Base-by-base conservation (phyloP, 2,329 filamentous ascomycete species). In the Zasmidium angulare region DNA sequence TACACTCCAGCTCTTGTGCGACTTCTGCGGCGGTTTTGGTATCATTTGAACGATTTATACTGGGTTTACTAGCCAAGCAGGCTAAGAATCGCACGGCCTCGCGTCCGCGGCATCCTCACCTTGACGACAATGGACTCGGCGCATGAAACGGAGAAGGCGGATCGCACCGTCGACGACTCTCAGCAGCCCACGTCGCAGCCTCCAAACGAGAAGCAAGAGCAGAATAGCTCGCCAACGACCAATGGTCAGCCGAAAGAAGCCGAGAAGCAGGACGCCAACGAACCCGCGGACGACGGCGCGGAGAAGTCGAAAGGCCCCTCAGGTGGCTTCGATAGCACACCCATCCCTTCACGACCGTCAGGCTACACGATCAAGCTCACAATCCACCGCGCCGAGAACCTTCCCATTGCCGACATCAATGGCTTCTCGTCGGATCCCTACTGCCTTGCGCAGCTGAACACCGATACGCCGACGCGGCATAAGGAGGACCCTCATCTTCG, bases 321-420 rank as follows among this genome's bases (percentile, higher is more conserved):
- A 0, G 92, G 92, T 26, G 92, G 92, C 31, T 95, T 86, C 73
- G 92, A 96, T 74, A 74, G 79, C 36, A 96, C 91, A 0, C 90
- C 91, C 1, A 80, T 96, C 9, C 90, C 91, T 0, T 76, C 84
- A 68, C 86, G 86, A 3, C 87, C 88, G 9, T 53, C 61, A 22
- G 92, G 93, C 23, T 97, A 89, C 76, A 96, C 91, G 0, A 73
- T 97, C 64, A 89, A 88, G 72, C 88, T 98, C 77, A 92, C 86
- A 53, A 91, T 98, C 72, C 89, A 93, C 74, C 83, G 85, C 59
- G 93, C 93, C 0, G 80, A 81, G 62, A 92, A 96, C 71, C 84
- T 98, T 2, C 91, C 93, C 1, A 84, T 90, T 49, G 90, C 89
- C 57, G 93, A 98, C 75, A 79, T 96, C 67, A 84, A 85, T 69